Conservation (phyloP, 768 basidiomycete species). For the Trametes coccinea region DNA sequence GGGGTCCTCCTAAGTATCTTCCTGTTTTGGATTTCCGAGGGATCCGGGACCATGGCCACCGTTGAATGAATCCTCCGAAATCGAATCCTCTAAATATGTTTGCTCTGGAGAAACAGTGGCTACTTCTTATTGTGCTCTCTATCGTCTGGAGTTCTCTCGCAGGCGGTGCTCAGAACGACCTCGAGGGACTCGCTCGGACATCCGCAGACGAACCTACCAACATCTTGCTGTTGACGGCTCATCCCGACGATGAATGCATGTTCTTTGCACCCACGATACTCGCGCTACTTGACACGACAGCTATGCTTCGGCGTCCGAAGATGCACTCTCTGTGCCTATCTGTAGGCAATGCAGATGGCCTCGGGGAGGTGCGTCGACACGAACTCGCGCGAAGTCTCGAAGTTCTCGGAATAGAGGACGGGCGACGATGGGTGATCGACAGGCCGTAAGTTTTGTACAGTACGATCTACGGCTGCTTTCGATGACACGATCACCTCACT, state of each 20-base stretch:
- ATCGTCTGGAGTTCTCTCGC: conserved; percentile 5
- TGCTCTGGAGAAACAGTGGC: background rate
- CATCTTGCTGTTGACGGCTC: conserved; percentile 80
- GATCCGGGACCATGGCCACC: too few species aligned
- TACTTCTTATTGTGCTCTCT: background rate
- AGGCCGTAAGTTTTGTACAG: conserved; percentile 57
- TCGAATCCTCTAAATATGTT: background rate
- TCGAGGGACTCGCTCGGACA: background rate
- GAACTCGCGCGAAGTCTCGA: conserved; percentile 70
- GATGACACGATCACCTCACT: background rate
- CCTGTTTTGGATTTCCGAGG: too few species aligned
- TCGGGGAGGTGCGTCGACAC: conserved; percentile 56
- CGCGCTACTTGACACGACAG: conserved; percentile 37
- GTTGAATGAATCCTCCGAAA: too few species aligned
- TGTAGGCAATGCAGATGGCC: conserved; percentile 74
- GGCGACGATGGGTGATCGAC: conserved; percentile 62
- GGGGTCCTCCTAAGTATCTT: too few species aligned
- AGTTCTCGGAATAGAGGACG: conserved; percentile 59
- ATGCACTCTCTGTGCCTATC: conserved; percentile 71
- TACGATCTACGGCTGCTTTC: background rate
- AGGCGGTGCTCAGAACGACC: conserved; percentile 3
- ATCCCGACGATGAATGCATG: conserved; percentile 93
- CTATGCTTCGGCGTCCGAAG: conserved; percentile 34
- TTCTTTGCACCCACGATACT: conserved; percentile 90
- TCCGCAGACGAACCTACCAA: background rate